Evolutionary conservation across 495 filamentous ascomycete species (phyloP), one percentile per base, ranked within the genome.

Genomic region (Neurospora sp.): DNA sequence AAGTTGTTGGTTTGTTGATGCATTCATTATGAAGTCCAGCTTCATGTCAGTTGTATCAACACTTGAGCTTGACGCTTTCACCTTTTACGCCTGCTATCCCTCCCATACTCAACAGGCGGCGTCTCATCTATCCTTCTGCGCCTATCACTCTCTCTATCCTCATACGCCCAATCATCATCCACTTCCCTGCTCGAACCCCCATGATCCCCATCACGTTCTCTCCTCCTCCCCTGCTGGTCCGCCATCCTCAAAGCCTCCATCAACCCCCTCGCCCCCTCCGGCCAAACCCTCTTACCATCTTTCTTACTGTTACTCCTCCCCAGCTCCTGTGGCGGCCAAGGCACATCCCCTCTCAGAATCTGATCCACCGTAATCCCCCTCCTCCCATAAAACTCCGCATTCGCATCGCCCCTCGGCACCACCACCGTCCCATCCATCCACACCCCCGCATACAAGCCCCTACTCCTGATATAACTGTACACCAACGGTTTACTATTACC

Each of bases 391-490:
- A 94, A 94, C 1, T 86, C 84, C 70, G 90, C 91, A 78, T 94
- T 94, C 76, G 93, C 91, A 73, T 93, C 92, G 2, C 86, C 89
- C 12, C 92, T 84, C 77, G 93, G 91, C 53, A 93, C 87, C 69
- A 94, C 84, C 27, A 94, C 85, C 0, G 91, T 94, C 0, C 91
- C 92, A 75, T 94, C 92, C 40, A 93, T 83, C 72, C 92, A 90
- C 22, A 93, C 86, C 17, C 91, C 91, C 10, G 90, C 90, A 76
- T 94, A 94, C 39, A 94, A 83, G 0, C 92, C 92, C 14, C 92
- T 86, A 75, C 86, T 90, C 82, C 93, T 93, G 82, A 94, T 88
- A 74, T 94, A 95, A 35, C 89, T 92, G 84, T 89, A 94, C 35
- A 94, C 86, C 53, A 65, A 27, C 0, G 92, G 91, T 72, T 79